Evolutionary conservation across 257 asterid genomes (phyloP).

Genomic region (Rehmannia glutinosa): DNA sequence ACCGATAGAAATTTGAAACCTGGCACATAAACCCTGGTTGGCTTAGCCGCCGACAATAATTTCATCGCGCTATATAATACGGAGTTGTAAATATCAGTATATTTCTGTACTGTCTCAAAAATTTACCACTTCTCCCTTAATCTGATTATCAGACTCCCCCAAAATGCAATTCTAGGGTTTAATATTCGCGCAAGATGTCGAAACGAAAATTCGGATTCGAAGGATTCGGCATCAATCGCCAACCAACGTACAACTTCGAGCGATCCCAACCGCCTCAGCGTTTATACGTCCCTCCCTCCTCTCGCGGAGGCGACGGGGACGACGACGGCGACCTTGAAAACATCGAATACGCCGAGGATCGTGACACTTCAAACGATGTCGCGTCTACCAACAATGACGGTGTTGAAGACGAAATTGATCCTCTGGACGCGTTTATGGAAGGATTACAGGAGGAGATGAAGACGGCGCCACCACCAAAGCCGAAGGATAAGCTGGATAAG

Average conservation of each 20-base stretch:
- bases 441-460: slow-evolving; percentile 88
- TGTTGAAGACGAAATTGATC: slow-evolving; percentile 74
- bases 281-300: slow-evolving; percentile 71
- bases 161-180: slow-evolving; percentile 38
- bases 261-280: slow-evolving; percentile 67
- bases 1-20: no score
- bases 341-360: slow-evolving; percentile 64
- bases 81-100: no score
- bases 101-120: background rate
- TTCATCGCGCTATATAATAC: no score
- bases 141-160: slow-evolving; percentile 9
- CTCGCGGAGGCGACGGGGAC: slow-evolving; percentile 60
- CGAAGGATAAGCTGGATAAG: slow-evolving; percentile 79
- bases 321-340: slow-evolving; percentile 83
- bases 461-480: slow-evolving; percentile 79
- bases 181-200: slow-evolving; percentile 44
- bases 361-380: slow-evolving; percentile 21
- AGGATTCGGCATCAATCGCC: slow-evolving; percentile 89
- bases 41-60: background rate
- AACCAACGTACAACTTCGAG: slow-evolving; percentile 81
- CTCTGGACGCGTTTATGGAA: slow-evolving; percentile 96
- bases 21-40: background rate
- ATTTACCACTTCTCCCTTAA: background rate
- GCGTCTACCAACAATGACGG: slow-evolving; percentile 2
- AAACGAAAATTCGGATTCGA: slow-evolving; percentile 93